Conservation (phyloP, 2,329 filamentous ascomycete species). For the Laburnicola sp. region DNA sequence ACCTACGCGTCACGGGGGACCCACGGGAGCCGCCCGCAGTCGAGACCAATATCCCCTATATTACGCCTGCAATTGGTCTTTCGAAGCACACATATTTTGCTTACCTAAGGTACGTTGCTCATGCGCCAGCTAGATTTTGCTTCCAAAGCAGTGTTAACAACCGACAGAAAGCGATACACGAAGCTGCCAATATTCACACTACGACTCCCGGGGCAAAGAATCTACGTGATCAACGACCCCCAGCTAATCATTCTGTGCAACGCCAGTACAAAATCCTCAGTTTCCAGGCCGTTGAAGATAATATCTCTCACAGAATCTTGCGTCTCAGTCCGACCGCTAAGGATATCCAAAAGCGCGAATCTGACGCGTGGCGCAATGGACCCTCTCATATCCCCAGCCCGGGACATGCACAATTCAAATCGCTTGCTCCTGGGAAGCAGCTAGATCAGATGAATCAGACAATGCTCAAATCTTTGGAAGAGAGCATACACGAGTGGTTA, state of each 20-base stretch:
- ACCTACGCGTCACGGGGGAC: slow-evolving; percentile 13
- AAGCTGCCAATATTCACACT: slow-evolving; percentile 46
- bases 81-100: slow-evolving; percentile 9
- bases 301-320: slow-evolving; percentile 37
- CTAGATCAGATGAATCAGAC: slow-evolving; percentile 44
- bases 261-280: slow-evolving; percentile 40
- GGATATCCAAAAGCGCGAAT: slow-evolving; percentile 33
- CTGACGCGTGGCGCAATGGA: slow-evolving; percentile 24
- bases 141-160: neutral
- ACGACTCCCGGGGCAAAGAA: slow-evolving; percentile 40
- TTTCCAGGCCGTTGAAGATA: slow-evolving; percentile 45
- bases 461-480: slow-evolving; percentile 29
- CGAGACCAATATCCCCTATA: slow-evolving; percentile 7
- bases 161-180: neutral
- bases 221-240: slow-evolving; percentile 45
- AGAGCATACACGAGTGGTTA: neutral
- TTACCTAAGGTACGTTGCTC: neutral
- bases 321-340: slow-evolving; percentile 32
- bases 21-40: slow-evolving; percentile 14
- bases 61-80: slow-evolving; percentile 10
- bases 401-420: slow-evolving; percentile 35
- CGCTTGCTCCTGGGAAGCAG: slow-evolving; percentile 33
- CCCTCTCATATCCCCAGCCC: slow-evolving; percentile 38
- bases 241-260: slow-evolving; percentile 42
- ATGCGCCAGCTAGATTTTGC: neutral